phyloP scores from a whole-genome alignment of 2,329 filamentous ascomycete species.

The Botrytis fragariae region DNA sequence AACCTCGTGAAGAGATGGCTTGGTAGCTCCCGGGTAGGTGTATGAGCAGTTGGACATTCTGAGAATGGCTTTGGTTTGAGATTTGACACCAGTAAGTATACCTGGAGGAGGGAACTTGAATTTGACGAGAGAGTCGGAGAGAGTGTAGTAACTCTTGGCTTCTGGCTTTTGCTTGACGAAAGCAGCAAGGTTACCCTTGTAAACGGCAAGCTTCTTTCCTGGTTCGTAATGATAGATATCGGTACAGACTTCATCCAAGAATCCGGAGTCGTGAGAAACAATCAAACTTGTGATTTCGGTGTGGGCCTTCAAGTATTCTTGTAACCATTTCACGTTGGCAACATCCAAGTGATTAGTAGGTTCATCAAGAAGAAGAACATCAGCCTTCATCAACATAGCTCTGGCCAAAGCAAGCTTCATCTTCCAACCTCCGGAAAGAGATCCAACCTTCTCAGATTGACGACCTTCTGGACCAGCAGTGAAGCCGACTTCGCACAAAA shows the following conservation, averaged over 20 bases:
- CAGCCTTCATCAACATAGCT: constrained; percentile 95
- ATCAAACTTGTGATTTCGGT: constrained; percentile 96
- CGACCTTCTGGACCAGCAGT: constrained; percentile 84
- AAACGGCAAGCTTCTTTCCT: constrained; percentile 87
- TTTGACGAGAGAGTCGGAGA: constrained; percentile 81
- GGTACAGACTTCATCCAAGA: constrained; percentile 95
- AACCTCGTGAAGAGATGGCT: constrained; percentile 83
- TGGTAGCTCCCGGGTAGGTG: constrained; percentile 85
- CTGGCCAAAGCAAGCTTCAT: constrained; percentile 98
- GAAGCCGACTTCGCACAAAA: constrained; percentile 91
- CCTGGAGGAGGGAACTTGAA: constrained; percentile 98
- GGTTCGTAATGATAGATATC: constrained; percentile 99
- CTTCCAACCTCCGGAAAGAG: constrained; percentile 97
- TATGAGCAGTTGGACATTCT: constrained; percentile 90
- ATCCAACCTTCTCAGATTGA: constrained; percentile 87
- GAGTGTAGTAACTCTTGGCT: constrained; percentile 96
- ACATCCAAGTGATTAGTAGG: constrained; percentile 98
- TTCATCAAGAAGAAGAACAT: constrained; percentile 94
- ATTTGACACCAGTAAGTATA: constrained; percentile 93
- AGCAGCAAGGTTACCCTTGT: constrained; percentile 75
- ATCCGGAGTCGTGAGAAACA: constrained; percentile 96
- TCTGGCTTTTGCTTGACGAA: constrained; percentile 91
- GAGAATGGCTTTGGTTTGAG: constrained; percentile 87
- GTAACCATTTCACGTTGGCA: constrained; percentile 91
- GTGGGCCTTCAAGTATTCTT: constrained; percentile 93